A percentile compares a stretch with the other conserved stretches of the same genome.
These are phyloP conservation scores for Stylonectria norvegica DNA, from an alignment of 2,329 filamentous ascomycete genomes.

Conservation along the genomic window DNA sequence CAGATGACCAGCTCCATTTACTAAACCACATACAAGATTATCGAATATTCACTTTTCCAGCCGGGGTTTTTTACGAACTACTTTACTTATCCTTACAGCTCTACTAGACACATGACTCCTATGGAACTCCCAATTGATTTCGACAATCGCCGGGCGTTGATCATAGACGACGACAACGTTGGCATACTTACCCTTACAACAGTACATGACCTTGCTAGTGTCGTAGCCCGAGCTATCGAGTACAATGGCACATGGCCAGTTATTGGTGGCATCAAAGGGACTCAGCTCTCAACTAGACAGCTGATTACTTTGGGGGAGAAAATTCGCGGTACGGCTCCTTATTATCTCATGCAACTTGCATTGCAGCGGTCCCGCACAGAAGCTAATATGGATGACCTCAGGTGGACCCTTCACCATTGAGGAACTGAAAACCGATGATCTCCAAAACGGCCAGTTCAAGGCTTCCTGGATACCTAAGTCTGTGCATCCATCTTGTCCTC, in stretches of 20 bases:
- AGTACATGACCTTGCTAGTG: constrained; percentile 39
- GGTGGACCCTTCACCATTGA: constrained; percentile 20
- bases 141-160: constrained; percentile 39
- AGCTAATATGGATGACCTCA: constrained; percentile 2
- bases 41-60: constrained; percentile 57
- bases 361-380: neutral
- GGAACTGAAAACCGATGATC: constrained; percentile 15
- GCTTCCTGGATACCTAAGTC: constrained; percentile 22
- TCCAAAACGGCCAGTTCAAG: constrained; percentile 18
- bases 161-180: constrained; percentile 42
- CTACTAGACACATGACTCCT: constrained; percentile 41
- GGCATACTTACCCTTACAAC: constrained; percentile 42
- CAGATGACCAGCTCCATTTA: no score
- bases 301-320: constrained; percentile 39
- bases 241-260: constrained; percentile 43
- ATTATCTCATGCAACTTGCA: no score
- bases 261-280: constrained; percentile 39
- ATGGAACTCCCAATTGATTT: constrained; percentile 40
- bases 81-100: constrained; percentile 47
- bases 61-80: constrained; percentile 55
- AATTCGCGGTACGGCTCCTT: constrained; percentile 38
- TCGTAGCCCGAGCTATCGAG: constrained; percentile 41
- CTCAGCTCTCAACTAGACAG: constrained; percentile 32
- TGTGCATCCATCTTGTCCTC: constrained; percentile 15
- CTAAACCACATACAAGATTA: constrained; percentile 40